Conservation (phyloP, 2,329 filamentous ascomycete genomes). For the Fusarium sp. region DNA sequence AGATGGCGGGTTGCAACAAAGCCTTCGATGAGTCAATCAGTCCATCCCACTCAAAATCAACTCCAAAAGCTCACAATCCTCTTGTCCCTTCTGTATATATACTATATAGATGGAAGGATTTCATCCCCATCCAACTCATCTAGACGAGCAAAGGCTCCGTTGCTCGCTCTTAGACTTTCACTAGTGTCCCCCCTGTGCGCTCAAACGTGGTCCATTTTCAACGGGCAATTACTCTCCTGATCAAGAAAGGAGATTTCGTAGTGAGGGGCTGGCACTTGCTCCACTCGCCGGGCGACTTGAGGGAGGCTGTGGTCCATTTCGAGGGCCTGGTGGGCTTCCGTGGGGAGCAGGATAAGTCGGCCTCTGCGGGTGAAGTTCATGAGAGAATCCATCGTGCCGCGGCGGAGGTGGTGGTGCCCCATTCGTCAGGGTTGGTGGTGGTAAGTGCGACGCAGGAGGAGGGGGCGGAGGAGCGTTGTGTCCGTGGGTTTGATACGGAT, state of each 20-base stretch:
- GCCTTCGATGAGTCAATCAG: conserved; percentile 3
- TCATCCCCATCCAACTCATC: not conserved
- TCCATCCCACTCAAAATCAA: not conserved
- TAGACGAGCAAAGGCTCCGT: not conserved
- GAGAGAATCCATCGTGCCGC: conserved; percentile 50
- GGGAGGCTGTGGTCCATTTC: conserved; percentile 49
- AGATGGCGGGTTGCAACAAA: not conserved
- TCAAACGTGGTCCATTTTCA: not conserved
- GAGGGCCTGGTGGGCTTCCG: conserved; percentile 57
- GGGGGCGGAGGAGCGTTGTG: conserved; percentile 34
- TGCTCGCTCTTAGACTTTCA: not conserved
- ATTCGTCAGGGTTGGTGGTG: conserved; percentile 48
- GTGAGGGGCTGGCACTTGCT: conserved; percentile 80
- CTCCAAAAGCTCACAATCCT: not conserved
- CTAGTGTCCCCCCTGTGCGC: not conserved
- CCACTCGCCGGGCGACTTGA: conserved; percentile 62
- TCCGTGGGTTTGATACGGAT: conserved; percentile 46
- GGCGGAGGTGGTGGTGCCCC: conserved; percentile 42
- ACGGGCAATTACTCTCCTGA: not conserved
- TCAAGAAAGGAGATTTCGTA: conserved; percentile 78
- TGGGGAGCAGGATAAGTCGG: conserved; percentile 56
- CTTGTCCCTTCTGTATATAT: not conserved
- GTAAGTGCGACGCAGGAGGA: conserved; percentile 32
- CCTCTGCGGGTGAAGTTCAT: conserved; percentile 53
- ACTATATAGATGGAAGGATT: not conserved